Evolutionary conservation across 116 monocot genomes (phyloP), one percentile per base, ranked within the genome.

Genomic region (Thalassia testudinum): DNA sequence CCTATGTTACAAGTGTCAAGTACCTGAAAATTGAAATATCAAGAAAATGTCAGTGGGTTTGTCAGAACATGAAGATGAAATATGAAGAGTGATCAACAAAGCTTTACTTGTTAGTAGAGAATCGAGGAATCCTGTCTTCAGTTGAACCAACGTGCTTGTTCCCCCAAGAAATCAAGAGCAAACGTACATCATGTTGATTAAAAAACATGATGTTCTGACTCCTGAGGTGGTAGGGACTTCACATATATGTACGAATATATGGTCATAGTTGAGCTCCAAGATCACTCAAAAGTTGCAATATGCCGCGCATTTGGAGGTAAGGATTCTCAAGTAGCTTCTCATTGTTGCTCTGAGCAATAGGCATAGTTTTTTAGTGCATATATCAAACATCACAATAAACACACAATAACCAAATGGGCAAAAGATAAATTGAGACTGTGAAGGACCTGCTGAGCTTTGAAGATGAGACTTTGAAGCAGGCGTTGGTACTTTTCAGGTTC

Each of bases 291-390:
- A 97, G 68, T 56, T 88, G 89, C 27, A 88, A 66, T 69, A 97
- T 89, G 50, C 97, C 89, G 49, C 85, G 77, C 79, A 97, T 85
- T 72, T 97, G 97, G 53, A 97, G 85, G 70, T 97, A 97, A 43
- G 97, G 97, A 47, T 97, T 97, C 82, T 97, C 97, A 63, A 97
- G 57, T 49, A 97, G 75, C 59, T 88, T 97, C 74, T 97, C 97
- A 63, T 97, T 97, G 72, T 97, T 97, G 65, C 81, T 74, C 97
- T 97, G 48, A 20, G 3, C 3, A 34, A 5, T 10, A 34, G 30
- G 30, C n/a, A n/a, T n/a, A n/a, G n/a, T n/a, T n/a, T n/a, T n/a
- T n/a, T n/a, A n/a, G n/a, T n/a, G n/a, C n/a, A n/a, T n/a, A n/a
- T n/a, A 34, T 5, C 30, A 34, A 34, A 34, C 30, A 34, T 5